These are phyloP conservation scores for Globisporangium barbulae DNA, from an alignment of 352 stramenopile species.

Conservation along the genomic window DNA sequence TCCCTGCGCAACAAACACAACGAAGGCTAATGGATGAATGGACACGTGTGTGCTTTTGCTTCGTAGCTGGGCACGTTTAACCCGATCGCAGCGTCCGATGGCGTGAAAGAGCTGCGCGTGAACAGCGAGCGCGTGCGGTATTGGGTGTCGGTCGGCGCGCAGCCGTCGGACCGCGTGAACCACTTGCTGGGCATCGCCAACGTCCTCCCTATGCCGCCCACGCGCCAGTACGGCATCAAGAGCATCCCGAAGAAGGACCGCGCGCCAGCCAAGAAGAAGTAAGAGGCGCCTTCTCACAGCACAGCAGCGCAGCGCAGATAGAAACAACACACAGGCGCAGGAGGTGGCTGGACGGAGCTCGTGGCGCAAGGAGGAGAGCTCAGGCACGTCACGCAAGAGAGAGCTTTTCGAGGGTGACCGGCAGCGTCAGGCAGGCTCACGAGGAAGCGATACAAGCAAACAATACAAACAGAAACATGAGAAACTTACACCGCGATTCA, in stretches of 20 bases:
- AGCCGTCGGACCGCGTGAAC: conserved; percentile 81
- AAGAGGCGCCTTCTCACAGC: background rate
- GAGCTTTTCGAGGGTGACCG: background rate
- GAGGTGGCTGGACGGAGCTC: background rate
- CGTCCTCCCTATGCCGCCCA: conserved; percentile 80
- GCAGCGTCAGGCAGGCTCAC: background rate
- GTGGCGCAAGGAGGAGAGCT: background rate
- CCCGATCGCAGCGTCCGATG: conserved; percentile 76
- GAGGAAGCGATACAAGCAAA: background rate
- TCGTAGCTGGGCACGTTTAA: conserved; percentile 82
- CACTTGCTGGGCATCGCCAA: conserved; percentile 81
- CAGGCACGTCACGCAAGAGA: background rate
- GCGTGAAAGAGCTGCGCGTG: conserved; percentile 85
- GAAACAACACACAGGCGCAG: background rate
- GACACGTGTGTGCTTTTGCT: background rate
- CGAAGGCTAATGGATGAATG: background rate
- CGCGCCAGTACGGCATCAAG: conserved; percentile 85
- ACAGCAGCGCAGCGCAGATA: background rate
- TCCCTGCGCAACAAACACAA: background rate
- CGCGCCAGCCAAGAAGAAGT: conserved; percentile 41
- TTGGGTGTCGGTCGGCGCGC: conserved; percentile 85
- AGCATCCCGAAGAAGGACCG: conserved; percentile 81
- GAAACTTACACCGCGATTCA: background rate
- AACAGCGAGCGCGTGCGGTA: conserved; percentile 86
- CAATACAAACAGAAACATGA: conserved; percentile 1